These are phyloP conservation scores for Globisporangium spinosum DNA, from an alignment of 352 stramenopile genomes.

Conservation along the genomic window DNA sequence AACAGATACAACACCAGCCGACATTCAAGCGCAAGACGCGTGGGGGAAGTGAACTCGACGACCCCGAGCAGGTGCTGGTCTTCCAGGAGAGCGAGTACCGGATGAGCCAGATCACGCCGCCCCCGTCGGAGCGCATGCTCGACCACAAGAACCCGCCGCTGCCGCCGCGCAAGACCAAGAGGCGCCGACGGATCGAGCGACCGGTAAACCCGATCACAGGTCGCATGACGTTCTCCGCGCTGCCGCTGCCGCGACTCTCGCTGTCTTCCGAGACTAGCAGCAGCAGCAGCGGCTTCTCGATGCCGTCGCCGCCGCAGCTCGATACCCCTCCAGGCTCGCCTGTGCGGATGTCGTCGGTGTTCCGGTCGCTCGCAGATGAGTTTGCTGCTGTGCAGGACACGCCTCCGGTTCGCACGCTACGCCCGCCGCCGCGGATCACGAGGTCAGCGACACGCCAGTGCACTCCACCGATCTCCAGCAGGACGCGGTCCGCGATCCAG, in stretches of 20 bases:
- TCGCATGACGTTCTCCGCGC: conserved; percentile 14
- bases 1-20: conserved; percentile 5
- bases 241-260: conserved; percentile 19
- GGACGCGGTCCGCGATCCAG: conserved; percentile 38
- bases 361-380: conserved; percentile 60
- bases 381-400: conserved; percentile 63
- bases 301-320: conserved; percentile 24
- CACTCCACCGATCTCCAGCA: conserved; percentile 28
- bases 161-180: conserved; percentile 38
- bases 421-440: conserved; percentile 45
- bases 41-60: conserved; percentile 2
- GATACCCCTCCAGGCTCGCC: conserved; percentile 31
- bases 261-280: conserved; percentile 13
- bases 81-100: conserved; percentile 27
- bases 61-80: conserved; percentile 22
- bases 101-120: conserved; percentile 54
- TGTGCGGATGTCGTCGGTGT: conserved; percentile 32
- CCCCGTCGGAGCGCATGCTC: conserved; percentile 61
- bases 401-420: conserved; percentile 36
- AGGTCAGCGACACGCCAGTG: conserved; percentile 32
- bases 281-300: conserved; percentile 16
- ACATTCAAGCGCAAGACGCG: conserved; percentile 15
- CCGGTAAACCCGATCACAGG: conserved; percentile 16
- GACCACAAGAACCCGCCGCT: conserved; percentile 64
- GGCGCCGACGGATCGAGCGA: conserved; percentile 23